Evolutionary conservation across 176 grass and related monocot genomes (phyloP).

Genomic region (Saccharum spontaneum): DNA sequence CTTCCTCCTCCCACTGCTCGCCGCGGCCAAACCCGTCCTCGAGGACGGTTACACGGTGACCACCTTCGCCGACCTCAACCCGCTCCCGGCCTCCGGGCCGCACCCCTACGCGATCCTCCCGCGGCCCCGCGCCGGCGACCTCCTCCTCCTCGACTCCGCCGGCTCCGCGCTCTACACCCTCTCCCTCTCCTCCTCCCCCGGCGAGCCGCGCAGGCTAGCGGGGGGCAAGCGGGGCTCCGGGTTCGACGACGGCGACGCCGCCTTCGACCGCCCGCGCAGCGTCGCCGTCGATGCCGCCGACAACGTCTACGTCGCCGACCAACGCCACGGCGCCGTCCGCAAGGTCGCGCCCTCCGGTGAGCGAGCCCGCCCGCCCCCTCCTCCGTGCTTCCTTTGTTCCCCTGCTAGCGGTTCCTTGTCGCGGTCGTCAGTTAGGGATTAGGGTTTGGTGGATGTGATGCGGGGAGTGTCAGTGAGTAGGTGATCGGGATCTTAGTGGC

Average conservation of each 20-base stretch:
- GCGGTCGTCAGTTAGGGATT: neutral
- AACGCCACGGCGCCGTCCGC: conserved; percentile 22
- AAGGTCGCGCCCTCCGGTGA: conserved; percentile 51
- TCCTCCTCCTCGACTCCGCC: conserved; percentile 55
- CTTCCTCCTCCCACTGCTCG: conserved; percentile 3
- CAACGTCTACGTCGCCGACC: conserved; percentile 58
- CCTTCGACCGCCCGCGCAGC: conserved; percentile 43
- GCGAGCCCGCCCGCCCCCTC: no score
- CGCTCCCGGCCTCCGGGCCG: neutral
- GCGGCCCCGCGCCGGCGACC: conserved; percentile 31
- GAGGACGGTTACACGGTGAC: conserved; percentile 53
- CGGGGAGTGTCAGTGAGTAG: neutral
- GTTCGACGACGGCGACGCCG: conserved; percentile 25
- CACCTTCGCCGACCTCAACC: conserved; percentile 46
- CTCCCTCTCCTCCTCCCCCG: neutral
- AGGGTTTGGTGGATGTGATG: conserved; percentile 2
- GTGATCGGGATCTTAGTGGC: neutral
- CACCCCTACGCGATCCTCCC: conserved; percentile 47
- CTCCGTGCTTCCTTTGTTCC: neutral
- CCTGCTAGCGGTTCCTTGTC: neutral
- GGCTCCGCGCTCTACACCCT: conserved; percentile 43
- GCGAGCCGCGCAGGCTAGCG: conserved; percentile 18
- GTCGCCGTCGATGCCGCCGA: conserved; percentile 46
- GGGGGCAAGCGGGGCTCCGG: neutral
- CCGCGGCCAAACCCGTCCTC: conserved; percentile 18